Evolutionary conservation across 1,284 basidiomycete species (phyloP).

Genomic region (Schizophyllum amplum): DNA sequence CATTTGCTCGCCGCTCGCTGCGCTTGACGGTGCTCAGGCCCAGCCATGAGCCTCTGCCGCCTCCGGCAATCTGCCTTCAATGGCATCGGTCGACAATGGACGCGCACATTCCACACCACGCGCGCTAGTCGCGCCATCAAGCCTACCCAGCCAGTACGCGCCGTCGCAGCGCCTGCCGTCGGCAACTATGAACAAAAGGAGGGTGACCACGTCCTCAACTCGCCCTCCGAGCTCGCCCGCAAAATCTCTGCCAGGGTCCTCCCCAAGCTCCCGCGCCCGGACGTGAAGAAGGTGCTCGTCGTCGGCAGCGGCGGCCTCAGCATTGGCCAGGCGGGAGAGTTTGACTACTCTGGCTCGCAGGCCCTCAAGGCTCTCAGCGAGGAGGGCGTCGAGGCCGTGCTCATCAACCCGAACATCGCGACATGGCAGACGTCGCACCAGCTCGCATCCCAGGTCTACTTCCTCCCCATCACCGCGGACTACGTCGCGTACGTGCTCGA

Average conservation of each 20-base stretch:
- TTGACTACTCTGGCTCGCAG: slow-evolving; percentile 98
- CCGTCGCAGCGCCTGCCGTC: slow-evolving; percentile 74
- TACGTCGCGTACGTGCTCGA: slow-evolving; percentile 99
- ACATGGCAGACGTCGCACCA: slow-evolving; percentile 98
- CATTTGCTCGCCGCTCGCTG: background rate
- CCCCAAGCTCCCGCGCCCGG: slow-evolving; percentile 76
- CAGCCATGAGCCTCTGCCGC: background rate
- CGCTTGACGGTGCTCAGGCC: background rate
- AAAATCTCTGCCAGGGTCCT: slow-evolving; percentile 88
- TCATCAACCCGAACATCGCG: slow-evolving; percentile 97
- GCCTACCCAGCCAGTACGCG: slow-evolving; percentile 40
- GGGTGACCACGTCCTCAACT: slow-evolving; percentile 80
- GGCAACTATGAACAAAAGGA: slow-evolving; percentile 63
- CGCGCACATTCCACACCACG: background rate
- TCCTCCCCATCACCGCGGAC: slow-evolving; percentile 93
- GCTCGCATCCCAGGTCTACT: slow-evolving; percentile 95
- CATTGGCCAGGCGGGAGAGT: slow-evolving; percentile 99
- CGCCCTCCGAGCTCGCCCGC: slow-evolving; percentile 87
- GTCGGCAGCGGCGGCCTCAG: slow-evolving; percentile 95
- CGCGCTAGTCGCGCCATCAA: slow-evolving; percentile 20
- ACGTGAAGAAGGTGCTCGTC: slow-evolving; percentile 94
- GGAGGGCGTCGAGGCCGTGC: slow-evolving; percentile 90
- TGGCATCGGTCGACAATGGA: background rate
- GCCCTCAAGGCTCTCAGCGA: slow-evolving; percentile 97
- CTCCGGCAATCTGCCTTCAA: background rate